phyloP scores from a whole-genome alignment of 305 asterid species.

The Fraxinus albicans region DNA sequence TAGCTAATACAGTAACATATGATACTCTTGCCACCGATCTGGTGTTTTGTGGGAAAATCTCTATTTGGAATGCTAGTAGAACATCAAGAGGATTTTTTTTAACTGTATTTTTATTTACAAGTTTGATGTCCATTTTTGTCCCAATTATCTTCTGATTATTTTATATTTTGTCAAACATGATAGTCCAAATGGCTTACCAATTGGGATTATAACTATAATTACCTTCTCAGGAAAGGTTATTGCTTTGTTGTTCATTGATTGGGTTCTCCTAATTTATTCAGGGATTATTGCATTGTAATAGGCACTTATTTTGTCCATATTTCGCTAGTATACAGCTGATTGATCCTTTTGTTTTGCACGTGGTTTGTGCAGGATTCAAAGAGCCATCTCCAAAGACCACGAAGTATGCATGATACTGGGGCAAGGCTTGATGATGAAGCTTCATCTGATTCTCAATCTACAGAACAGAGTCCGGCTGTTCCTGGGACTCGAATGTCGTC shows the following conservation, averaged over 20 bases:
- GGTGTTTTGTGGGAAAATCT: neutral
- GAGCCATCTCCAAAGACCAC: constrained; percentile 42
- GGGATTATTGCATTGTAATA: neutral
- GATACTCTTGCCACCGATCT: neutral
- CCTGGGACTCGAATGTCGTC: constrained; percentile 44
- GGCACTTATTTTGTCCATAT: neutral
- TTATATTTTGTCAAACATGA: neutral
- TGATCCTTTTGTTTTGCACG: constrained; percentile 6
- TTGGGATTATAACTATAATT: neutral
- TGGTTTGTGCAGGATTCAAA: constrained; percentile 49
- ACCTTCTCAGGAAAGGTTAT: neutral
- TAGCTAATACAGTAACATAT: neutral
- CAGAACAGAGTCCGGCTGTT: constrained; percentile 35
- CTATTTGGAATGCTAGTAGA: neutral
- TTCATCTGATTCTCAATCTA: constrained; percentile 54
- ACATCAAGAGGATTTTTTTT: neutral
- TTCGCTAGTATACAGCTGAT: neutral
- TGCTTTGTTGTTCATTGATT: neutral
- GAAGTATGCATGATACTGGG: constrained; percentile 37
- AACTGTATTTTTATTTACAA: neutral
- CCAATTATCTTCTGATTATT: neutral
- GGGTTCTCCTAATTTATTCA: neutral
- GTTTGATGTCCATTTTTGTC: neutral
- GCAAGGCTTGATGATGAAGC: constrained; percentile 58
- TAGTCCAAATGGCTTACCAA: neutral